These are phyloP conservation scores for Cucumis melo DNA, from an alignment of 306 rosid species.

Conservation along the genomic window DNA sequence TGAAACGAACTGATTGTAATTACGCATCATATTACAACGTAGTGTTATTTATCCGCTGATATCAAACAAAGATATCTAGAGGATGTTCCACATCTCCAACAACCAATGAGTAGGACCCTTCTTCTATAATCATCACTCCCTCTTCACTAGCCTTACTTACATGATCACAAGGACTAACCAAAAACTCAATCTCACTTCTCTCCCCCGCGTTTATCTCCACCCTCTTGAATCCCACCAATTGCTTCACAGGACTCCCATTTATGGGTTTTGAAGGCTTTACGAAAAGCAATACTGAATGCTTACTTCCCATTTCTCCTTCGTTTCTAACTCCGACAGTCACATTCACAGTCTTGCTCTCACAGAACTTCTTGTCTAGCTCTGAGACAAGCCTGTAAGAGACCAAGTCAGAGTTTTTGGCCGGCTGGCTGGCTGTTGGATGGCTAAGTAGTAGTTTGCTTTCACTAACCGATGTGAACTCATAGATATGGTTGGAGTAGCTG, in stretches of 20 bases:
- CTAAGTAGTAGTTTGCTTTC: slow-evolving; percentile 41
- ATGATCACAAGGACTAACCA: slow-evolving; percentile 68
- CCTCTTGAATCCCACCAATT: slow-evolving; percentile 55
- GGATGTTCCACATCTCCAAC: slow-evolving; percentile 64
- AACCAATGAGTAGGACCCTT: slow-evolving; percentile 54
- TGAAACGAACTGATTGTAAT: neutral
- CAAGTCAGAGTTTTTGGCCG: slow-evolving; percentile 29
- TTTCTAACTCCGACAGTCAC: slow-evolving; percentile 45
- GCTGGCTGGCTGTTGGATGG: slow-evolving; percentile 25
- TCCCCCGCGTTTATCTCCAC: slow-evolving; percentile 51
- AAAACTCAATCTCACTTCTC: slow-evolving; percentile 35
- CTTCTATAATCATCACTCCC: slow-evolving; percentile 57
- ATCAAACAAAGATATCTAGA: slow-evolving; percentile 44
- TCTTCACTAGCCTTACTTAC: slow-evolving; percentile 56
- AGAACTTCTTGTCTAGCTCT: slow-evolving; percentile 33
- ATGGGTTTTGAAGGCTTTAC: slow-evolving; percentile 16
- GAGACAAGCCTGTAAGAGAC: slow-evolving; percentile 40
- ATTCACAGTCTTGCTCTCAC: slow-evolving; percentile 32
- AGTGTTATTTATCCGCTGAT: neutral
- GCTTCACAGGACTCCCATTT: slow-evolving; percentile 43
- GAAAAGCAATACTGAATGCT: slow-evolving; percentile 63
- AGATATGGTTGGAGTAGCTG: slow-evolving; percentile 61
- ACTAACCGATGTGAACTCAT: slow-evolving; percentile 36
- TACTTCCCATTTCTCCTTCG: slow-evolving; percentile 61
- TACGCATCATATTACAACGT: neutral